Evolutionary conservation across 2,329 filamentous ascomycete species (phyloP), one percentile per base, ranked within the genome.

Genomic region (Teratosphaeria epicoccoides): DNA sequence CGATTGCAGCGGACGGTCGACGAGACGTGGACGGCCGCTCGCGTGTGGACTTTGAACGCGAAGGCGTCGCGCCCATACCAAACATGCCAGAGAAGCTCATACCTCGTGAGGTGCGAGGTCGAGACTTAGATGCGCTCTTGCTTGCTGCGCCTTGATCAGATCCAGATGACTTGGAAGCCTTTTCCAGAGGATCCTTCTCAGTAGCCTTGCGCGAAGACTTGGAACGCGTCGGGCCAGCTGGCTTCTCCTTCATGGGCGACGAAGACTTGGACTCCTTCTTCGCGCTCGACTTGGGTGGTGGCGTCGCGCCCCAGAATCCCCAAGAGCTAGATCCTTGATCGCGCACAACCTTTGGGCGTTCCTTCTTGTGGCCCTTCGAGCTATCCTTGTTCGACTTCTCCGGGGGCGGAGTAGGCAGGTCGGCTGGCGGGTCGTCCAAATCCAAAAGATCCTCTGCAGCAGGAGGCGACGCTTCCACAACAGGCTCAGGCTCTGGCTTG

Each of bases 341-440:
- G 52, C 87, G 85, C 59, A 82, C 86, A 57, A 89, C 80, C 63
- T 84, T 88, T 24, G 85, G 73, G 12, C 88, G 84, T 57, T 94
- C 87, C 66, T 85, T 94, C 70, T 82, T 87, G 3, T 76, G 76
- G 4, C 74, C 66, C 49, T 78, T 80, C 54, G 76, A 71, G 48
- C 83, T 80, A 14, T 79, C 64, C 46, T 68, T 66, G 25, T 65
- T 45, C 57, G 51, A 46, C 49, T 62, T 51, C 49, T 78, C 76
- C 9, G 74, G 72, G 7, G 75, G 71, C 47, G 77, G 76, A 24
- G 76, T 77, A 9, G 75, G 75, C 28, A 73, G 70, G 51, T 68
- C 68, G 49, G 63, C 57, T 10, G 66, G 28, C 28, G 59, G 62
- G 45, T 68, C 66, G 26, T 66, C 63, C 9, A 66, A 51, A n/a